Evolutionary conservation across 176 grass and related monocot species (phyloP).

Genomic region (Alloteropsis semialata): DNA sequence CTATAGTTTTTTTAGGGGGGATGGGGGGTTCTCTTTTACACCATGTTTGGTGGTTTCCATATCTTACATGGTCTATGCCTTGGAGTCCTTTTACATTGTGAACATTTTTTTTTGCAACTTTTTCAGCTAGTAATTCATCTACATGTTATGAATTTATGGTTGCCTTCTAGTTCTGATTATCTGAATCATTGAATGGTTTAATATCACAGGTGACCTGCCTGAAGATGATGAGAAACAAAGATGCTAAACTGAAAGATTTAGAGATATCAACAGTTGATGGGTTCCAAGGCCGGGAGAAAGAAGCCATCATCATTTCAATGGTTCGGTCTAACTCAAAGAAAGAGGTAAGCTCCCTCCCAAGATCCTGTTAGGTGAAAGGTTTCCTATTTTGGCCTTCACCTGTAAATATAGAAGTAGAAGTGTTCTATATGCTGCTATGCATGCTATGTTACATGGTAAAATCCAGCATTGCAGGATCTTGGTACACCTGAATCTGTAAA

Average conservation of each 20-base stretch:
- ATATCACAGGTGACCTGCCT: constrained; percentile 65
- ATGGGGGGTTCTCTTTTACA: too few species aligned
- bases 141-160: neutral
- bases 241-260: constrained; percentile 72
- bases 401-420: neutral
- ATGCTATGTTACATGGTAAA: neutral
- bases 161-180: neutral
- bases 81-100: neutral
- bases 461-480: neutral
- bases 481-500: neutral
- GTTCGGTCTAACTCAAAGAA: constrained; percentile 90
- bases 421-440: neutral
- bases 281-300: constrained; percentile 95
- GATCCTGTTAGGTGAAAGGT: neutral
- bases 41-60: neutral
- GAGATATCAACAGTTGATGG: constrained; percentile 98
- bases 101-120: neutral
- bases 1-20: neutral
- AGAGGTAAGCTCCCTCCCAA: constrained; percentile 54
- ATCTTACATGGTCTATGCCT: neutral
- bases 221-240: constrained; percentile 86
- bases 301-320: constrained; percentile 96
- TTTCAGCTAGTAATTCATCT: constrained; percentile 10
- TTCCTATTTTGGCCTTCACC: neutral
- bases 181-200: constrained; percentile 5